phyloP scores from a whole-genome alignment of 257 asterid genomes.

The Solanum pimpinellifolium region DNA sequence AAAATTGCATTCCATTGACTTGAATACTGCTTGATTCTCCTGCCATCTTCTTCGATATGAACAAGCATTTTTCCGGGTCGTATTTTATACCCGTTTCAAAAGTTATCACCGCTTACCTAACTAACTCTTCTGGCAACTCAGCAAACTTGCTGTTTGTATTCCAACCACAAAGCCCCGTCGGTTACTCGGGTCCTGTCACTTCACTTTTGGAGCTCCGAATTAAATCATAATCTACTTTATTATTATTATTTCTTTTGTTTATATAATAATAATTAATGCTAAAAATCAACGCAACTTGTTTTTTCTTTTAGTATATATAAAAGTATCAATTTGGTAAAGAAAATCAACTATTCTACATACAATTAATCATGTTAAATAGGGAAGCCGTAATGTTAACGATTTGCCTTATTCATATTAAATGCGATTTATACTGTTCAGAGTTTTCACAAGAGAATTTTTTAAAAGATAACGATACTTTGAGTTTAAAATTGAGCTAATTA shows the following conservation, averaged over 20 bases:
- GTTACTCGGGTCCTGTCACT: not conserved
- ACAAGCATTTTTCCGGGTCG: not conserved
- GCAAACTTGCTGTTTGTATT: not conserved
- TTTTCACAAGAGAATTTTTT: not conserved
- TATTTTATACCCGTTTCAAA: not conserved
- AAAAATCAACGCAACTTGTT: too few relatives aligned
- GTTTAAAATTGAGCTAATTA: not conserved
- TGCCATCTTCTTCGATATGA: slow-evolving; percentile 5
- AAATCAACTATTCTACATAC: too few relatives aligned
- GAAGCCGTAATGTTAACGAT: too few relatives aligned
- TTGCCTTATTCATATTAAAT: not conserved
- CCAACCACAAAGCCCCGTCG: not conserved
- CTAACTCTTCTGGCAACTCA: not conserved
- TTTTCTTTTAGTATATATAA: too few relatives aligned
- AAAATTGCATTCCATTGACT: slow-evolving; percentile 84
- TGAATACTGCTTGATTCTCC: slow-evolving; percentile 34
- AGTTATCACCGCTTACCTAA: not conserved
- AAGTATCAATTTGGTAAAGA: too few relatives aligned
- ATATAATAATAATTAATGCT: too few relatives aligned
- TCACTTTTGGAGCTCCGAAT: not conserved
- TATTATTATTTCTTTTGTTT: not conserved
- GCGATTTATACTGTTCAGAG: not conserved
- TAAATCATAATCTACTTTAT: not conserved
- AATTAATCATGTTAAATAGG: too few relatives aligned
- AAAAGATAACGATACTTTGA: too few relatives aligned